Evolutionary conservation across 1,139 yeast genomes (phyloP), one percentile per base, ranked within the genome.

Genomic region (Saccharomyces hybrid): DNA sequence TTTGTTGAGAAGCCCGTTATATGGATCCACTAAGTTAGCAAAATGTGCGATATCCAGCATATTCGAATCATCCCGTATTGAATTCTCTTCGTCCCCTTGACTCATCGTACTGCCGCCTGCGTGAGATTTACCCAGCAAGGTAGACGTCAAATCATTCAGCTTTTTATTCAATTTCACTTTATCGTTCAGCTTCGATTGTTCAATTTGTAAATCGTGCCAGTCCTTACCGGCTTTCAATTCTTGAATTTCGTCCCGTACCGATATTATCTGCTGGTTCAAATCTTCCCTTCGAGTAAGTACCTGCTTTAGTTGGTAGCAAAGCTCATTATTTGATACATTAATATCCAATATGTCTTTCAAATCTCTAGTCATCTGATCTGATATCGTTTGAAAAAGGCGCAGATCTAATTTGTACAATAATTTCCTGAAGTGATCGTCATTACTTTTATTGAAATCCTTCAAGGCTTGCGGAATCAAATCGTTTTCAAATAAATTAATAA

Each of bases 281-380:
- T 57, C 61, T 42, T 58, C 57, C 23, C 59, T 58, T 19, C 57
- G 56, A 16, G 55, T 48, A 1, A 52, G 52, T 9, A 61, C 48
- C 48, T 59, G 63, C 48, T 56, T 62, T 47, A 63, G 52, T 47
- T 64, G 64, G 47, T 60, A 58, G 50, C 63, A 60, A 25, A 67
- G 57, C 49, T 66, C 66, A 54, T 68, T 68, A 51, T 67, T 68
- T 5, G 71, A 68, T 32, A 61, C 47, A 55, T 67, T 64, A 16
- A 67, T 65, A 49, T 67, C 71, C 46, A 62, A 53, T 11, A 68
- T 62, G 54, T 68, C 70, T 25, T 56, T 54, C 16, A 68, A 54
- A 52, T 68, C 71, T 38, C 55, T 54, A 11, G 53, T 50, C 28
- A 65, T 53, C 26, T 55, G 55, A 16, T 60, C 57, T 25, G 57